Conservation (phyloP, 2,329 filamentous ascomycete species). For the Penicillium oxalicum region DNA sequence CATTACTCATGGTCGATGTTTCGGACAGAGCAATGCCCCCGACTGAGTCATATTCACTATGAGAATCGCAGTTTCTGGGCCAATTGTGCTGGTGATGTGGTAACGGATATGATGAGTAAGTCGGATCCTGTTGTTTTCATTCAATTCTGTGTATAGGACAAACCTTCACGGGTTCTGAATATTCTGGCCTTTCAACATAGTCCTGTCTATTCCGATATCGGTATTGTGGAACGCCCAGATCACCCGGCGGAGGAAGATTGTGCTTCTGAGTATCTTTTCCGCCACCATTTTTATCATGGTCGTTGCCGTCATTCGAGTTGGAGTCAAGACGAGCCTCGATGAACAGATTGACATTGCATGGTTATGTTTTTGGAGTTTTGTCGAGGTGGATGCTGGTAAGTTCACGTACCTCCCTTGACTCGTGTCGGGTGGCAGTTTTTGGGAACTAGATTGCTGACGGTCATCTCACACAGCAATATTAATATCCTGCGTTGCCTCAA, state of each 20-base stretch:
- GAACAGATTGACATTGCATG: constrained; percentile 13
- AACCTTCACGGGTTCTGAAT: too few species aligned
- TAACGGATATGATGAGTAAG: constrained; percentile 16
- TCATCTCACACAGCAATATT: constrained; percentile 7
- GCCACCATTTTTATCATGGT: constrained; percentile 14
- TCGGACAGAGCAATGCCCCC: constrained; percentile 8
- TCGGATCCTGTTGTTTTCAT: too few species aligned
- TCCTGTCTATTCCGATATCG: constrained; percentile 15
- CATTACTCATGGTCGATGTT: neutral
- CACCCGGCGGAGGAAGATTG: constrained; percentile 9
- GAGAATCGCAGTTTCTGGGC: constrained; percentile 14
- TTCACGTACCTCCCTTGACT: neutral
- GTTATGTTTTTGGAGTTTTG: constrained; percentile 17
- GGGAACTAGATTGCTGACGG: too few species aligned
- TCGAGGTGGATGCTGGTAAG: constrained; percentile 14
- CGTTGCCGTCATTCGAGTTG: constrained; percentile 13
- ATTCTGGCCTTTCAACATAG: neutral
- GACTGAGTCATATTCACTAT: constrained; percentile 10
- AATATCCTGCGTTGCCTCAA: constrained; percentile 12
- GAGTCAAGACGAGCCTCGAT: constrained; percentile 7
- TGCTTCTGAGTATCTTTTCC: constrained; percentile 15
- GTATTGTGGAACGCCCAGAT: constrained; percentile 13
- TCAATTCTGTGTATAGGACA: too few species aligned
- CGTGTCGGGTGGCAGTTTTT: too few species aligned
- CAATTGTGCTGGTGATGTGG: constrained; percentile 13